Conservation (phyloP, 306 rosid species). For the Vachellia collinsii region DNA sequence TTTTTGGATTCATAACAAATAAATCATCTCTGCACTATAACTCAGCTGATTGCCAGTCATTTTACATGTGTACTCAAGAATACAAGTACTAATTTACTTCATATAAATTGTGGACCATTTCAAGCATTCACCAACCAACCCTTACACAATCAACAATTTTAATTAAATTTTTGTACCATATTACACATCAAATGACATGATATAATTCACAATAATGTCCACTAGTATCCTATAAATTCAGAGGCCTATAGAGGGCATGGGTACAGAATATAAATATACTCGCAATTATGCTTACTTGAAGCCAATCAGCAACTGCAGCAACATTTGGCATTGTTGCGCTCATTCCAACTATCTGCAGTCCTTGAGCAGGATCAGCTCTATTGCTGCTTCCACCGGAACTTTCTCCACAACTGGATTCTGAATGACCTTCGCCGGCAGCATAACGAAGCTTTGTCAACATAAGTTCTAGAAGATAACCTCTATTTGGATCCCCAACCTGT, state of each 20-base stretch:
- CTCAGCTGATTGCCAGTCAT: constrained; percentile 14
- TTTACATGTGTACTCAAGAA: constrained; percentile 7
- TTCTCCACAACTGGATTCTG: constrained; percentile 82
- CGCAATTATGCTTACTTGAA: constrained; percentile 67
- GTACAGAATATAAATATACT: constrained; percentile 11
- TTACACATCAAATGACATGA: not conserved
- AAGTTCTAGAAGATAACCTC: constrained; percentile 98
- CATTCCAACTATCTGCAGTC: constrained; percentile 97
- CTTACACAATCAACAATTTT: not conserved
- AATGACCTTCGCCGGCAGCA: constrained; percentile 95
- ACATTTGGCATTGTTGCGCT: constrained; percentile 99
- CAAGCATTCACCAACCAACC: not conserved
- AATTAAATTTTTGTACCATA: not conserved
- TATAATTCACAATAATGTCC: not conserved
- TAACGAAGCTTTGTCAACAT: constrained; percentile 97
- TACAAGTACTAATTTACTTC: not conserved
- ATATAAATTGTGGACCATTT: not conserved
- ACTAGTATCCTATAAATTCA: not conserved
- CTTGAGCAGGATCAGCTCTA: constrained; percentile 84
- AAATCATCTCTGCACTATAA: not conserved
- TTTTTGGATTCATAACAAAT: constrained; percentile 7
- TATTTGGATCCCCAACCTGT: constrained; percentile 89
- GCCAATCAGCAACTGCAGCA: constrained; percentile 98
- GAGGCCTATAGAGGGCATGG: not conserved
- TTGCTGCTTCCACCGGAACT: constrained; percentile 89